Base-by-base conservation (phyloP, 2,329 filamentous ascomycete genomes). In the Beauveria sp. region DNA sequence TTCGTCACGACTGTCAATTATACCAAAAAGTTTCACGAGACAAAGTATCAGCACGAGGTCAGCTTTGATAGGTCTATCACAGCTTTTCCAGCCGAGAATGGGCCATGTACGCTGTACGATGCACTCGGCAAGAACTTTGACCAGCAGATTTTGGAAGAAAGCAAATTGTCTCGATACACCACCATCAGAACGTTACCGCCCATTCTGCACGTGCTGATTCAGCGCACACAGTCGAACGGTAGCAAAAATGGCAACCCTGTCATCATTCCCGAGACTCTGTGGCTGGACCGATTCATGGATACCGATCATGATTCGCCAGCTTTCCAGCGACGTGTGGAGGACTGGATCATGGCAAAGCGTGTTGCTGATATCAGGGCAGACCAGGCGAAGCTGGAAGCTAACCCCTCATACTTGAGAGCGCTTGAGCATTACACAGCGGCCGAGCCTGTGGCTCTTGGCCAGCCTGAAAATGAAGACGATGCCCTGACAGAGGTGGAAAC, bases 101-200 rank as follows among this genome's bases (percentile, higher is more conserved):
- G 70, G 61, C 70, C 70, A 65, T 80, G 84, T 63, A 87, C 87
- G 59, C 84, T 99, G 24, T 95, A 96, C 70, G 84, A 90, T 50
- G 91, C 92, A 2, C 83, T 99, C 3, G 91, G 96, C 67, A 87
- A 87, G 45, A 88, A 90, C 59, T 96, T 96, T 70, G 91, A 96
- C 67, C 84, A 88, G 52, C 88, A 95, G 67, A 83, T 86, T 30
- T 84, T 93, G 34, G 86, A 86, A 38, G 82, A 88, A 26, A 85
- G 85, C 62, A 83, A 84, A 70, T 77, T 69, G 68, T 84, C 70
- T 75, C 85, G 73, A 62, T 93, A 88, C 71, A 86, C 86, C 7
- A 87, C 89, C 1, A 90, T 96, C 60, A 84, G 84, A 64, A 80
- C 81, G n/a, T 78, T 93, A 12, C 92, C 95, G 0, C 92, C 93